Base-by-base conservation (phyloP, 1,284 basidiomycete genomes). In the Heliocybe sulcata region DNA sequence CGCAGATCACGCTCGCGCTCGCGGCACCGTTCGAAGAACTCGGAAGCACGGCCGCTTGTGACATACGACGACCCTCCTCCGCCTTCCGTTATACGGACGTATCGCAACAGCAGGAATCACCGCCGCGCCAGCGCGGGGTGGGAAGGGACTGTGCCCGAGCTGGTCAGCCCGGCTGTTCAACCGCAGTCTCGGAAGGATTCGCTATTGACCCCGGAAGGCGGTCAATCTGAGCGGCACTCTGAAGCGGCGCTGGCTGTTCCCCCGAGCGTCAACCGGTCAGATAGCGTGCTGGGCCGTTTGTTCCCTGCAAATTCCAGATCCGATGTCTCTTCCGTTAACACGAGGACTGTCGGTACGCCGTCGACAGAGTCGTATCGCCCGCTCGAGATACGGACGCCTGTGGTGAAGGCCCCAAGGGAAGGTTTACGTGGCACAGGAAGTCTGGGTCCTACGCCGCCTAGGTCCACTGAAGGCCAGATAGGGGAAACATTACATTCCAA, bases 31-130 rank as follows among this genome's bases (percentile, higher is more conserved):
- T 16, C 45, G 14, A 52, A 26, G 52, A 45, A 20, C 2, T 52
- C 26, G 14, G 47, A 25, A n/a, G 25, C 31, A 27, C 31, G 47
- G 51, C 42, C 26, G 8, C 33, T 35, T 26, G 19, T 50, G 20
- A 45, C 64, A 51, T 72, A 72, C 54, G 70, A 77, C 49, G 74
- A 77, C 55, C 71, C 69, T 1, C 74, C 75, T 6, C 75, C 76
- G 3, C 68, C 68, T 1, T 73, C 72, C 26, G 57, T 69, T 27
- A 67, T 74, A 23, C 65, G 60, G 31, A 70, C 66, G 16, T 70
- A 72, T 52, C 64, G 65, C 53, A 42, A n/a, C 38, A 63, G 64
- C 33, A 61, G 56, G 33, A 52, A 52, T 22, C 22, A 25, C 22
- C 23, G 9, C 10, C 45, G 19, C 9, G 19, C 45, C 19, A 47